Percentiles rank a stretch among this genome's conserved stretches.
Evolutionary conservation across 2,329 filamentous ascomycete species (phyloP).

Genomic region (Dactylella cylindrospora): DNA sequence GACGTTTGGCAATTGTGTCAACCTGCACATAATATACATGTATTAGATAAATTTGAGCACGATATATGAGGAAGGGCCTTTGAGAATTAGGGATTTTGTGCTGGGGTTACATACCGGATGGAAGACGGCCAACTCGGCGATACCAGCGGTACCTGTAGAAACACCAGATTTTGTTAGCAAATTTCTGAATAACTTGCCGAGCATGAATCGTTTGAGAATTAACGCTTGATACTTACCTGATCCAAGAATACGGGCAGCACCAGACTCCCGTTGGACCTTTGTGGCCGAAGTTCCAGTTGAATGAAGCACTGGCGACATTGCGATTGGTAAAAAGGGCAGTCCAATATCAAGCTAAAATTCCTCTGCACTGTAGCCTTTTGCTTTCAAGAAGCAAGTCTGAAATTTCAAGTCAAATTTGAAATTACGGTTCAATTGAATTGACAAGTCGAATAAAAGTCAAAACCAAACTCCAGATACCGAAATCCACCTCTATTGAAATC

Average conservation of each 20-base stretch:
- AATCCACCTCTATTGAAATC: too few species aligned
- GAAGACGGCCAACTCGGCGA: constrained; percentile 89
- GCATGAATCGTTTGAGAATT: neutral
- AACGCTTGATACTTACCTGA: constrained; percentile 65
- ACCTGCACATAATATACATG: constrained; percentile 61
- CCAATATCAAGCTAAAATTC: too few species aligned
- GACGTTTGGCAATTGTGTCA: constrained; percentile 95
- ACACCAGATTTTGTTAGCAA: neutral
- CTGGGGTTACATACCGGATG: constrained; percentile 66
- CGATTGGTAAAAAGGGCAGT: too few species aligned
- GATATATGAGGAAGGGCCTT: neutral
- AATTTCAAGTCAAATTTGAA: too few species aligned
- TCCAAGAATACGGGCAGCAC: constrained; percentile 80
- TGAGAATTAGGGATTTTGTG: neutral
- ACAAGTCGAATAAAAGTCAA: too few species aligned
- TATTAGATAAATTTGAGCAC: neutral
- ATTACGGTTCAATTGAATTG: too few species aligned
- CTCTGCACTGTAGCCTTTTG: too few species aligned
- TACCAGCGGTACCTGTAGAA: constrained; percentile 76
- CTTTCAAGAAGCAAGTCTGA: too few species aligned
- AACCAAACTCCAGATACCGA: too few species aligned
- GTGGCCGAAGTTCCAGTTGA: constrained; percentile 56
- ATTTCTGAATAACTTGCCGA: neutral
- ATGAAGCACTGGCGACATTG: constrained; percentile 62
- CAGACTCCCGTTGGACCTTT: constrained; percentile 81